These are phyloP conservation scores for Inonotus obliquus DNA, from an alignment of 1,284 basidiomycete genomes.

Conservation along the genomic window DNA sequence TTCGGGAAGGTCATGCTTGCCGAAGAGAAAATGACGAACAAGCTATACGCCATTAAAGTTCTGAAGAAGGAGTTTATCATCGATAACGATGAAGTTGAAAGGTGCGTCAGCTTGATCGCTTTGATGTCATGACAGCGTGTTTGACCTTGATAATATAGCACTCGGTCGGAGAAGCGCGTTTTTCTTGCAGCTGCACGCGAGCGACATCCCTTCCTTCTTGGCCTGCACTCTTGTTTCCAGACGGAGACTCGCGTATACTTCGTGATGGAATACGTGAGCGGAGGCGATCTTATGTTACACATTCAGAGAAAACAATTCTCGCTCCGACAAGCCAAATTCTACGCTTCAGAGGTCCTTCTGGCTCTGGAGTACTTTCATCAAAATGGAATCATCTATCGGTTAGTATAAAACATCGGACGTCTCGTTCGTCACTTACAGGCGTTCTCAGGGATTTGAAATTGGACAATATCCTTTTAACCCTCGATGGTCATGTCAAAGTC, in stretches of 20 bases:
- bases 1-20: conserved; percentile 99
- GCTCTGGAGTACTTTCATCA: conserved; percentile 98
- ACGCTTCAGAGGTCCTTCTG: conserved; percentile 95
- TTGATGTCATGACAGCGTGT: neutral
- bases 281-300: conserved; percentile 79
- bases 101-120: conserved; percentile 43
- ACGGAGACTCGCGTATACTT: conserved; percentile 95
- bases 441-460: conserved; percentile 85
- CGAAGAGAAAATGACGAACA: conserved; percentile 91
- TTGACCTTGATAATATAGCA: conserved; percentile 47
- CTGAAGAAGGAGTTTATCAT: conserved; percentile 99
- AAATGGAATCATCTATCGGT: conserved; percentile 93
- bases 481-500: conserved; percentile 98
- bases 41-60: conserved; percentile 98
- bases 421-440: neutral
- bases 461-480: conserved; percentile 95
- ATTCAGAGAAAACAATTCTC: conserved; percentile 82
- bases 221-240: conserved; percentile 98
- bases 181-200: conserved; percentile 95
- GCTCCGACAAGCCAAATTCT: conserved; percentile 90
- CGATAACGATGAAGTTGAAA: conserved; percentile 99
- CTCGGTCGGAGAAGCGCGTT: conserved; percentile 98
- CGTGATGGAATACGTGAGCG: conserved; percentile 77
- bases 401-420: conserved; percentile 25
- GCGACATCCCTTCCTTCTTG: conserved; percentile 95